phyloP scores from a whole-genome alignment of 495 filamentous ascomycete genomes.

The Geoglossum glabrum region DNA sequence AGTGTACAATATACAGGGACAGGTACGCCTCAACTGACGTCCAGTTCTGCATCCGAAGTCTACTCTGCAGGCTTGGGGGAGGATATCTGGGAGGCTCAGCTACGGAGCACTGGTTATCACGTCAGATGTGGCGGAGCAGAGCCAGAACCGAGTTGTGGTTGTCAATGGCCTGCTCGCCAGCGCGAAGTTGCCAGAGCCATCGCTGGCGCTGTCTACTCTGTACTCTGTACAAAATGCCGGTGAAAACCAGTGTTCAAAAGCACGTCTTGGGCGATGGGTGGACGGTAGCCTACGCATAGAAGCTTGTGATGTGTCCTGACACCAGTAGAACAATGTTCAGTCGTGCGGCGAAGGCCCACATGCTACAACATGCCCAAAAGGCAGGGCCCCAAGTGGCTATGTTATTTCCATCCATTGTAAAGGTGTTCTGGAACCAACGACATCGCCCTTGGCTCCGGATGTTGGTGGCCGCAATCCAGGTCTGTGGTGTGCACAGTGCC shows the following conservation, averaged over 20 bases:
- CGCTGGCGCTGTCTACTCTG: no score
- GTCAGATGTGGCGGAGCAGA: background rate
- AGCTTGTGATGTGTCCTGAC: no score
- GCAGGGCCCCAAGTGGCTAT: background rate
- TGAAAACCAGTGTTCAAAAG: no score
- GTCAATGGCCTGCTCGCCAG: no score
- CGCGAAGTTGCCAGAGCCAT: no score
- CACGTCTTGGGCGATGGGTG: background rate
- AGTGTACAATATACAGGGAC: background rate
- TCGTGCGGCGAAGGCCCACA: background rate
- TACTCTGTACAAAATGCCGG: no score
- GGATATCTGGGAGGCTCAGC: background rate
- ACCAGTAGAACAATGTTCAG: background rate
- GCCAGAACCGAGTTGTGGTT: background rate
- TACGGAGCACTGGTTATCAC: background rate
- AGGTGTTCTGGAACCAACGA: background rate
- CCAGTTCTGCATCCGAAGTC: no score
- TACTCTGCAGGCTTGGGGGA: no score
- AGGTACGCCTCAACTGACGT: background rate
- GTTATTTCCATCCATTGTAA: background rate
- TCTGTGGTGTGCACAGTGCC: background rate
- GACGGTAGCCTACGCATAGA: background rate
- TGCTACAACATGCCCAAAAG: background rate
- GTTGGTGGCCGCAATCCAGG: background rate
- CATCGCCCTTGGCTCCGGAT: background rate